These are phyloP conservation scores for Brassica carinata DNA, from an alignment of 345 rosid genomes.

Conservation along the genomic window DNA sequence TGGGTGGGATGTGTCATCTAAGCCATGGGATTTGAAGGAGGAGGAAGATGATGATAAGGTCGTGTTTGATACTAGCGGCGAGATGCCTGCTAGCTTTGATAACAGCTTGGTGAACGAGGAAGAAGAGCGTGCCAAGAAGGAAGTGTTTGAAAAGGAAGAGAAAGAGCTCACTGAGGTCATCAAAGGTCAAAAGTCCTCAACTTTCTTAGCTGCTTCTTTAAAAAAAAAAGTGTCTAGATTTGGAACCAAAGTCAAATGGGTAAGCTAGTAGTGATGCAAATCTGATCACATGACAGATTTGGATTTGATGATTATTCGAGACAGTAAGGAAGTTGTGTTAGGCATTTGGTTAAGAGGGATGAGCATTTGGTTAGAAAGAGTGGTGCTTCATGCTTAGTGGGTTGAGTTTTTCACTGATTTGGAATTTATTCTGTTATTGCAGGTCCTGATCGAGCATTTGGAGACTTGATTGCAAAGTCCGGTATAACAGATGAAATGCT, in stretches of 20 bases:
- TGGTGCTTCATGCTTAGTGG: slow-evolving; percentile 4
- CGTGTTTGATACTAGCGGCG: slow-evolving; percentile 50
- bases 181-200: slow-evolving; percentile 47
- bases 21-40: slow-evolving; percentile 55
- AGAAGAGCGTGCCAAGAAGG: slow-evolving; percentile 46
- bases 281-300: slow-evolving; percentile 10
- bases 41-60: slow-evolving; percentile 46
- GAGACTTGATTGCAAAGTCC: slow-evolving; percentile 87
- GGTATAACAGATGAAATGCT: slow-evolving; percentile 95
- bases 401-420: slow-evolving; percentile 15
- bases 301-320: neutral
- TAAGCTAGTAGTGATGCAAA: neutral
- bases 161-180: slow-evolving; percentile 57
- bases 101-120: slow-evolving; percentile 25
- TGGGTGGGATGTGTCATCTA: slow-evolving; percentile 32
- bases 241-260: neutral
- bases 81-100: slow-evolving; percentile 24
- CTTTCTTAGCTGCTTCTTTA: neutral
- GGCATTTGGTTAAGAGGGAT: neutral
- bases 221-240: neutral
- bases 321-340: neutral
- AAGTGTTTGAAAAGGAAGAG: slow-evolving; percentile 59
- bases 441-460: slow-evolving; percentile 94
- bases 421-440: slow-evolving; percentile 15
- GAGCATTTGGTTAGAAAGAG: neutral